Evolutionary conservation across 768 basidiomycete genomes (phyloP).

Genomic region (Cantharellus cinnabarinus): DNA sequence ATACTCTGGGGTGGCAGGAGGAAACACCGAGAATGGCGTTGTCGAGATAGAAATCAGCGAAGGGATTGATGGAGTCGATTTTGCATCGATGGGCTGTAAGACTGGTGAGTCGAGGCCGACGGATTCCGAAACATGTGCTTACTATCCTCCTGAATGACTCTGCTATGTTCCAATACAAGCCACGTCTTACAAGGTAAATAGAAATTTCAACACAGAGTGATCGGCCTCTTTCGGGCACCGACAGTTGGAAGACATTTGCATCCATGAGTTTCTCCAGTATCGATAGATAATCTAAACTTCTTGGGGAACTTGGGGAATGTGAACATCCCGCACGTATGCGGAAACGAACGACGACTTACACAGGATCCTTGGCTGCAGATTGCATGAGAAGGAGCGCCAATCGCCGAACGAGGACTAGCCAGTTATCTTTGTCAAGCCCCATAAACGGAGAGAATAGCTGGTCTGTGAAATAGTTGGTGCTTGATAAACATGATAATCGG

Average conservation of each 20-base stretch:
- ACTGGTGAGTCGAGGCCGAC: neutral
- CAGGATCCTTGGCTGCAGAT: conserved; percentile 28
- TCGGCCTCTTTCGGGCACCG: too few species aligned
- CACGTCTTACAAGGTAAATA: too few species aligned
- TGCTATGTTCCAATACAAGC: too few species aligned
- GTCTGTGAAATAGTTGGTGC: conserved; percentile 13
- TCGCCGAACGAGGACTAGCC: conserved; percentile 40
- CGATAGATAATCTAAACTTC: too few species aligned
- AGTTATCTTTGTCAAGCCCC: conserved; percentile 26
- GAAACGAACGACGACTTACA: conserved; percentile 22
- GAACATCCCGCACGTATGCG: too few species aligned
- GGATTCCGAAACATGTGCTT: neutral
- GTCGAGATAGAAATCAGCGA: conserved; percentile 28
- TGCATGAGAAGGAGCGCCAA: conserved; percentile 28
- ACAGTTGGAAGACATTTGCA: too few species aligned
- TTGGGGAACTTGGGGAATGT: too few species aligned
- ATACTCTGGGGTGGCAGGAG: conserved; percentile 14
- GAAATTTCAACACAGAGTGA: too few species aligned
- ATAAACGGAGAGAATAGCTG: conserved; percentile 22
- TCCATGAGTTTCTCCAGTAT: too few species aligned
- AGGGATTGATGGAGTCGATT: conserved; percentile 31
- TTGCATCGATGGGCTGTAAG: conserved; percentile 33
- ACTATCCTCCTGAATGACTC: too few species aligned
- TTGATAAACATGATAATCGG: neutral
- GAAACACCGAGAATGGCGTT: conserved; percentile 19